phyloP scores from a whole-genome alignment of 108 stramenopile genomes.

The Cyclotella baltica region DNA sequence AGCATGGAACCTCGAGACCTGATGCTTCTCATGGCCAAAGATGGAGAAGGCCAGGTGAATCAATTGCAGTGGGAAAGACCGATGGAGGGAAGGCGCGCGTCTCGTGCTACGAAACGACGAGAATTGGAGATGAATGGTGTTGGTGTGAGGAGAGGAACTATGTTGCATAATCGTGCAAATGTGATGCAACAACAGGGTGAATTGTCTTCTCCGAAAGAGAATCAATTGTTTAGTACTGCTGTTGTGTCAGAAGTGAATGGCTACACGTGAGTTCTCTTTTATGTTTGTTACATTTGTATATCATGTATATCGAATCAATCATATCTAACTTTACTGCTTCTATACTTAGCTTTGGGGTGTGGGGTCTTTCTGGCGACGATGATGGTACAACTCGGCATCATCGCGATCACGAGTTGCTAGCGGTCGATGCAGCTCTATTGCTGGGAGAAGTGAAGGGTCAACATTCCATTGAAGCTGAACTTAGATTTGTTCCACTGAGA shows the following conservation, averaged over 20 bases:
- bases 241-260: constrained; percentile 79
- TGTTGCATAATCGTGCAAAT: constrained; percentile 26
- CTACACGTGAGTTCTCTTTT: too few relatives aligned
- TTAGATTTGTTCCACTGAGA: constrained; percentile 80
- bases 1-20: constrained; percentile 72
- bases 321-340: too few relatives aligned
- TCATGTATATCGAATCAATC: too few relatives aligned
- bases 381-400: constrained; percentile 72
- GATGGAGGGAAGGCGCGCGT: constrained; percentile 3
- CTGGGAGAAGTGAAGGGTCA: constrained; percentile 84
- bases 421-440: constrained; percentile 78
- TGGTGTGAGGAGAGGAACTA: constrained; percentile 3
- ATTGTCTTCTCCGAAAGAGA: constrained; percentile 17
- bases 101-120: constrained; percentile 17
- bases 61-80: constrained; percentile 34
- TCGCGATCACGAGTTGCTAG: constrained; percentile 77
- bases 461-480: constrained; percentile 75
- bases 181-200: constrained; percentile 4
- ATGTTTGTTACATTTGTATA: too few relatives aligned
- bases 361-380: constrained; percentile 75
- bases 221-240: constrained; percentile 65
- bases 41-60: constrained; percentile 50
- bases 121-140: neutral
- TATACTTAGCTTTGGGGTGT: constrained; percentile 83
- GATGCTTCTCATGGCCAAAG: constrained; percentile 83